phyloP scores from a whole-genome alignment of 768 basidiomycete species.

The Lactarius akahatsu region DNA sequence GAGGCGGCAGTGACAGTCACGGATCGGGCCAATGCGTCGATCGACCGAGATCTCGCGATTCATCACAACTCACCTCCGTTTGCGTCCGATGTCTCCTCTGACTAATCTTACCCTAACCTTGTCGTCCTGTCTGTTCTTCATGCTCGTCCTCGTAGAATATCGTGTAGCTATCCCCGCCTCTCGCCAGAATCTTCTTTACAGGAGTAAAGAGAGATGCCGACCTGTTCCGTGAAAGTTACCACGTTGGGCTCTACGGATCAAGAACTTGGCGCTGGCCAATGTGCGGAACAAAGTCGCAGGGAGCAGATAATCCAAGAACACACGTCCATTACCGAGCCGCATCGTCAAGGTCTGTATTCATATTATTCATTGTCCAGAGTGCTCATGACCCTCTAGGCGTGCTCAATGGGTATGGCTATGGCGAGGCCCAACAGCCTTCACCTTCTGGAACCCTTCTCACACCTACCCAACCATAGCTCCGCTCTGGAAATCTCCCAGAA shows the following conservation, averaged over 20 bases:
- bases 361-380: not conserved
- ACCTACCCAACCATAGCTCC: constrained; percentile 61
- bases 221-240: constrained; percentile 65
- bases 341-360: constrained; percentile 44
- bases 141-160: constrained; percentile 54
- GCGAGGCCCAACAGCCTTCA: constrained; percentile 41
- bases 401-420: constrained; percentile 47
- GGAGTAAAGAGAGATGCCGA: constrained; percentile 64
- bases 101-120: not conserved
- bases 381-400: constrained; percentile 43
- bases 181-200: constrained; percentile 71
- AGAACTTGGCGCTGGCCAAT: constrained; percentile 52
- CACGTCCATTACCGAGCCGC: constrained; percentile 48
- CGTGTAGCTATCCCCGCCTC: constrained; percentile 64
- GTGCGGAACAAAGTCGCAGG: constrained; percentile 52
- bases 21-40: not conserved
- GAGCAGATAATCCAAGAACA: constrained; percentile 61
- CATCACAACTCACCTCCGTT: constrained; percentile 4
- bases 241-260: constrained; percentile 64
- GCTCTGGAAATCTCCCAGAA: constrained; percentile 50
- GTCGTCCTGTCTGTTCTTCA: constrained; percentile 49
- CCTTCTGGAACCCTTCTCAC: constrained; percentile 62
- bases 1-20: not conserved
- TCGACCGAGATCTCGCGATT: constrained; percentile 12
- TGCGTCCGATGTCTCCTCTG: constrained; percentile 9